Conservation (phyloP, 2,329 filamentous ascomycete genomes). For the Aurifilum marmelostoma region DNA sequence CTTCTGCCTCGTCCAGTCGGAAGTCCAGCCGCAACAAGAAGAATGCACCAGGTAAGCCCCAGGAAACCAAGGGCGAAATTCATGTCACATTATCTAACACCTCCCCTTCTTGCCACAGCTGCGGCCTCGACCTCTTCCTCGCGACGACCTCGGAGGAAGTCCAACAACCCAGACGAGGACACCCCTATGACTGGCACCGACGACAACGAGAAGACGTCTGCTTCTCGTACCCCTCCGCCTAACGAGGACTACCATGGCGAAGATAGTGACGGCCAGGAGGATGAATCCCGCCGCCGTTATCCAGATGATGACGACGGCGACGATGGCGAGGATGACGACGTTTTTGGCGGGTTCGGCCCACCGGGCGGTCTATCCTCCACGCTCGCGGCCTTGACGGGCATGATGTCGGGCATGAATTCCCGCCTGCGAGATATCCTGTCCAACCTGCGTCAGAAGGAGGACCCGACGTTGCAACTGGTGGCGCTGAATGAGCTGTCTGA, state of each 20-base stretch:
- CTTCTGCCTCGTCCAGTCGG: conserved; percentile 68
- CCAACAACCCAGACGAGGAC: conserved; percentile 58
- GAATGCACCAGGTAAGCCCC: conserved; percentile 44
- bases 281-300: conserved; percentile 48
- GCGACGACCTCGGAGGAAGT: conserved; percentile 58
- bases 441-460: conserved; percentile 80
- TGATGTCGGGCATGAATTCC: conserved; percentile 83
- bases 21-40: conserved; percentile 77
- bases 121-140: conserved; percentile 44
- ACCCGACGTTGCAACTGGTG: conserved; percentile 85
- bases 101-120: conserved; percentile 38
- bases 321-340: conserved; percentile 67
- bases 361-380: conserved; percentile 75
- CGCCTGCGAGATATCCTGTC: conserved; percentile 77
- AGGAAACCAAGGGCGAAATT: not conserved
- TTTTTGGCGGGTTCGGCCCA: conserved; percentile 68
- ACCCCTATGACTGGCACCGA: conserved; percentile 73
- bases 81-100: conserved; percentile 27
- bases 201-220: conserved; percentile 50
- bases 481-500: conserved; percentile 93
- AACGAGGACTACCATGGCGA: conserved; percentile 46
- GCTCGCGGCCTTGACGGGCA: conserved; percentile 83
- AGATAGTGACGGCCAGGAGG: conserved; percentile 46
- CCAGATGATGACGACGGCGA: conserved; percentile 57
- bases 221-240: conserved; percentile 48